Evolutionary conservation across 2,329 filamentous ascomycete species (phyloP), one percentile per base, ranked within the genome.

Genomic region (Saccharata proteae): DNA sequence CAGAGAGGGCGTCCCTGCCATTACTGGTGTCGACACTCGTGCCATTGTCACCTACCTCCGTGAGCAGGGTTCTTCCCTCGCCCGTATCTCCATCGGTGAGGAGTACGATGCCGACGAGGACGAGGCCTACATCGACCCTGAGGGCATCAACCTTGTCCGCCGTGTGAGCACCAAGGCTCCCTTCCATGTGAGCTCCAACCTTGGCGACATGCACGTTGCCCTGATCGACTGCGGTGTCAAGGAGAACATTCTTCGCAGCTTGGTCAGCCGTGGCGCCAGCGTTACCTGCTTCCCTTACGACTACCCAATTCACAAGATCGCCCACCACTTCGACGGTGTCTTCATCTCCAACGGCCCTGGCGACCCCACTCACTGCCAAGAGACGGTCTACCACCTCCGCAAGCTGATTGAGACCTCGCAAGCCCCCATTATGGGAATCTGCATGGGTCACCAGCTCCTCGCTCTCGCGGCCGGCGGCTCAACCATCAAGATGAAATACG

Each of bases 301-400:
- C 66, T 96, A 90, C 65, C 88, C 86, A 32, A 90, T 98, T 56
- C 86, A 96, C 72, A 94, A 96, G 71, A 82, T 94, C 21, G 82
- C 90, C 35, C 81, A 92, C 61, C 85, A 96, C 70, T 96, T 93
- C 48, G 90, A 98, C 48, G 90, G 90, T 52, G 78, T 98, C 52
- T 98, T 98, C 71, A 94, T 96, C 65, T 93, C 85, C 61, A 98
- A 98, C 64, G 90, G 90, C 38, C 90, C 90, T 16, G 90, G 90
- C 63, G 90, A 98, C 63, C 90, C 90, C 47, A 96, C 86, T 24
- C 90, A 98, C 64, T 94, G 86, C 67, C 80, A 85, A 53, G 75
- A 84, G 49, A 94, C 90, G 23, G 84, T 93, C 42, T 88, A 92
- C 71, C 86, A 93, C 65, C 74, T 98, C 34, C 71, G 71, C 48